A percentile compares a stretch with the other conserved stretches of the same genome.
These are phyloP conservation scores for Russula griseocarnosa DNA, from an alignment of 768 basidiomycete species.

Conservation along the genomic window DNA sequence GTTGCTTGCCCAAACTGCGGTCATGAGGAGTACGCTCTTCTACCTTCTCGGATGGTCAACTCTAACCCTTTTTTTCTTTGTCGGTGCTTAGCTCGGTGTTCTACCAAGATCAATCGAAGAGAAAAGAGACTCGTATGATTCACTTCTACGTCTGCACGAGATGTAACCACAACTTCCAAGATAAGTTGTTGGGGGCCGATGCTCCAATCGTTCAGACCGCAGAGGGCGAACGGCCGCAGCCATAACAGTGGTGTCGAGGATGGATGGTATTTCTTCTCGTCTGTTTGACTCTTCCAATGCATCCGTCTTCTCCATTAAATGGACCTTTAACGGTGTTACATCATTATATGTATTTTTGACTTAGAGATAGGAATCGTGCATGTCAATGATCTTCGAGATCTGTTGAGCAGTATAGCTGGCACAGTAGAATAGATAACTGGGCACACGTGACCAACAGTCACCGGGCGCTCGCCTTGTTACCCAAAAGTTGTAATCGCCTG, in stretches of 20 bases:
- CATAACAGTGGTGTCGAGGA: not conserved
- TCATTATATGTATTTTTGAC: not conserved
- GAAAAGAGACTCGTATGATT: constrained; percentile 93
- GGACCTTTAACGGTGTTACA: not conserved
- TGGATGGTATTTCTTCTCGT: not conserved
- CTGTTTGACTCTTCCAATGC: not conserved
- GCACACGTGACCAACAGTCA: no score
- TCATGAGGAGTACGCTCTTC: constrained; percentile 59
- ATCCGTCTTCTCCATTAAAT: not conserved
- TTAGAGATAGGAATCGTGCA: not conserved
- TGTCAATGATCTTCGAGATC: not conserved
- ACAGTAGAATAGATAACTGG: no score
- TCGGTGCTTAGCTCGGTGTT: constrained; percentile 66
- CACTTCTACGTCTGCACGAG: constrained; percentile 87
- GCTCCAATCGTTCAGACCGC: constrained; percentile 36
- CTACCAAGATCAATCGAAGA: constrained; percentile 96
- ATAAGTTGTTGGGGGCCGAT: constrained; percentile 49
- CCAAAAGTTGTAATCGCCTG: not conserved
- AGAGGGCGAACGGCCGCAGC: constrained; percentile 28
- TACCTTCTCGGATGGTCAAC: not conserved
- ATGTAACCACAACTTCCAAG: constrained; percentile 71
- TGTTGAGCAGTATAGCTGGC: not conserved
- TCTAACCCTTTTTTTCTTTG: constrained; percentile 2
- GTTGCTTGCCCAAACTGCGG: constrained; percentile 81
- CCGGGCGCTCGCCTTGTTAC: not conserved